Evolutionary conservation across 495 filamentous ascomycete species (phyloP).

Genomic region (Lasiosphaeria hispida): DNA sequence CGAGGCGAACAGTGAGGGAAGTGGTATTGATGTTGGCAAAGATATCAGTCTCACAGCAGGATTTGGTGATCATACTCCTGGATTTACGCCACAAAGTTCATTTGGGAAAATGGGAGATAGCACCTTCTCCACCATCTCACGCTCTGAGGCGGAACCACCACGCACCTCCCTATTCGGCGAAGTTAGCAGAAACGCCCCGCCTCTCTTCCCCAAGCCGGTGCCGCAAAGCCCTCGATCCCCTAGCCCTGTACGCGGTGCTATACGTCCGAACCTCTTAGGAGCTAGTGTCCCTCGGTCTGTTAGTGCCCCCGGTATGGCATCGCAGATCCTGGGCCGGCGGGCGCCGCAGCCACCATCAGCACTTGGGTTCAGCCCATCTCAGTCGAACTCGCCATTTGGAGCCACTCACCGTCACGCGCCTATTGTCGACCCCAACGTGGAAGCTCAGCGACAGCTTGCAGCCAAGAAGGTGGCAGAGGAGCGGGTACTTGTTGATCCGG

Average conservation of each 20-base stretch:
- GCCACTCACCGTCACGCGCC: slow-evolving; percentile 14
- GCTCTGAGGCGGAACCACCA: slow-evolving; percentile 41
- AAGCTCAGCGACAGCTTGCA: slow-evolving; percentile 41
- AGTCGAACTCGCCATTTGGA: slow-evolving; percentile 20
- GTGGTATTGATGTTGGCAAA: slow-evolving; percentile 63
- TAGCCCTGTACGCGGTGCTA: slow-evolving; percentile 63
- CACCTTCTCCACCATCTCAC: slow-evolving; percentile 45
- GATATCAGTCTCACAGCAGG: slow-evolving; percentile 60
- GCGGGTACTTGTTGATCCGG: slow-evolving; percentile 50
- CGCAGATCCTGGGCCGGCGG: slow-evolving; percentile 41
- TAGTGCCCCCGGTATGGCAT: slow-evolving; percentile 55
- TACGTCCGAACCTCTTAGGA: slow-evolving; percentile 46
- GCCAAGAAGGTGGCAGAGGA: slow-evolving; percentile 49
- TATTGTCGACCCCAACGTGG: slow-evolving; percentile 36
- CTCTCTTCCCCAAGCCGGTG: slow-evolving; percentile 59
- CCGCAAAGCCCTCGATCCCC: slow-evolving; percentile 69
- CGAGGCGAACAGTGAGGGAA: slow-evolving; percentile 54
- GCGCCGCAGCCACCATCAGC: slow-evolving; percentile 19
- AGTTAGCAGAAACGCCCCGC: slow-evolving; percentile 48
- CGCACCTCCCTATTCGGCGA: slow-evolving; percentile 63
- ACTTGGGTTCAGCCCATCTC: background rate
- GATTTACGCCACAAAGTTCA: slow-evolving; percentile 63
- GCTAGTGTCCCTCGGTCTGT: slow-evolving; percentile 50
- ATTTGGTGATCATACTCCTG: slow-evolving; percentile 48
- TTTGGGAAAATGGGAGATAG: slow-evolving; percentile 54